These are phyloP conservation scores for Tolypocladium amazonense DNA, from an alignment of 2,329 filamentous ascomycete genomes.

Conservation along the genomic window DNA sequence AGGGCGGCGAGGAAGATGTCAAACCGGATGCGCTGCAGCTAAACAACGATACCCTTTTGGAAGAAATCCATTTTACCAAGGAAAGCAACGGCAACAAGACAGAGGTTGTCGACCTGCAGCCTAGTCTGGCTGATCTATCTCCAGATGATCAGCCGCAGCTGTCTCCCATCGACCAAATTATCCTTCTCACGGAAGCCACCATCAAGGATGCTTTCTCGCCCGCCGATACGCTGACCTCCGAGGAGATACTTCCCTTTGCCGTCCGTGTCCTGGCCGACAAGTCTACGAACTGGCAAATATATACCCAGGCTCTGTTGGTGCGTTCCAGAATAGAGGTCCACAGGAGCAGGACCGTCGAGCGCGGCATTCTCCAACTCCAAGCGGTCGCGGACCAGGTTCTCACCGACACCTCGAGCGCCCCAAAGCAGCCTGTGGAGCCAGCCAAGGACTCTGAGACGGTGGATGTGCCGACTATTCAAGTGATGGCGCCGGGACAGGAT, in stretches of 20 bases:
- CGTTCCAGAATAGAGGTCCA: conserved; percentile 85
- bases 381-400: conserved; percentile 93
- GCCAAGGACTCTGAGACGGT: conserved; percentile 13
- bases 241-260: conserved; percentile 88
- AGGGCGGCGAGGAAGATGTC: conserved; percentile 12
- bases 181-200: conserved; percentile 76
- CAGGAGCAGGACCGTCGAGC: conserved; percentile 75
- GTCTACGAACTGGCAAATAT: conserved; percentile 94
- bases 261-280: conserved; percentile 79
- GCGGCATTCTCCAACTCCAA: conserved; percentile 85
- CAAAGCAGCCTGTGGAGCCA: conserved; percentile 17
- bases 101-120: conserved; percentile 38
- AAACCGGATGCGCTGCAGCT: conserved; percentile 62
- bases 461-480: conserved; percentile 33
- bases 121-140: conserved; percentile 51
- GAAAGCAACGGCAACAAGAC: conserved; percentile 29
- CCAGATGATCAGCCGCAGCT: conserved; percentile 77
- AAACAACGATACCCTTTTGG: conserved; percentile 88
- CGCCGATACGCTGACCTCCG: conserved; percentile 74
- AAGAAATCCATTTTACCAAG: conserved; percentile 71
- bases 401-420: conserved; percentile 55
- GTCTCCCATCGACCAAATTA: conserved; percentile 76
- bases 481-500: conserved; percentile 27
- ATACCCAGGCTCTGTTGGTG: conserved; percentile 85
- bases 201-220: conserved; percentile 83